A percentile compares a stretch with the other conserved stretches of the same genome.
phyloP scores from a whole-genome alignment of 2,329 filamentous ascomycete species.

The Pseudogymnoascus sp. region DNA sequence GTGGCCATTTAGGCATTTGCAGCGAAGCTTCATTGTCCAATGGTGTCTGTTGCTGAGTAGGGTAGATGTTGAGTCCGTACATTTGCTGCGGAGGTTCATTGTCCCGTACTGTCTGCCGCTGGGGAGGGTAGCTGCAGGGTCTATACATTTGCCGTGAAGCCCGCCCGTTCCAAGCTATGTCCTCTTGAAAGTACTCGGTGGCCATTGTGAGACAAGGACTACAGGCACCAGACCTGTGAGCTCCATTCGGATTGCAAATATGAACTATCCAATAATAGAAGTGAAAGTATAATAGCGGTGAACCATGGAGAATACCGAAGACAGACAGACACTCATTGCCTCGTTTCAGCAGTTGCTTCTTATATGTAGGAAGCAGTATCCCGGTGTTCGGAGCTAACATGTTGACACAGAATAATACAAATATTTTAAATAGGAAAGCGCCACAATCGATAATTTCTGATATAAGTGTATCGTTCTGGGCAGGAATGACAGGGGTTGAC shows the following conservation, averaged over 20 bases:
- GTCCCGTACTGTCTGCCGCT: too few relatives aligned
- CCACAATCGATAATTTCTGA: too few relatives aligned
- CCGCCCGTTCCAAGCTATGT: not conserved
- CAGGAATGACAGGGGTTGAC: too few relatives aligned
- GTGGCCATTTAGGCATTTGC: too few relatives aligned
- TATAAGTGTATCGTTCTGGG: too few relatives aligned
- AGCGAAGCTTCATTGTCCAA: not conserved
- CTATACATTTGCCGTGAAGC: not conserved
- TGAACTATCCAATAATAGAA: not conserved
- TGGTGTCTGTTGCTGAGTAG: not conserved
- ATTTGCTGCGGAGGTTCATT: too few relatives aligned
- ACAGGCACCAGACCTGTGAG: not conserved
- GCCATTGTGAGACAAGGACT: not conserved
- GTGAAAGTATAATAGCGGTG: not conserved
- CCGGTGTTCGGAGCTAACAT: not conserved
- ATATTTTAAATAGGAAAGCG: too few relatives aligned
- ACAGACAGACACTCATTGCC: not conserved
- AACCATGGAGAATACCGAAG: not conserved
- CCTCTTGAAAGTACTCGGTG: not conserved
- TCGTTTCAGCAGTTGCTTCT: not conserved
- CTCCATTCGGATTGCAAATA: not conserved
- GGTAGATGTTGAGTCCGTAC: not conserved
- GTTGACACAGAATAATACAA: too few relatives aligned
- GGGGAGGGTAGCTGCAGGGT: too few relatives aligned
- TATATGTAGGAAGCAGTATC: not conserved